These are phyloP conservation scores for Bisporella sp. DNA, from an alignment of 2,329 filamentous ascomycete species.

Conservation along the genomic window DNA sequence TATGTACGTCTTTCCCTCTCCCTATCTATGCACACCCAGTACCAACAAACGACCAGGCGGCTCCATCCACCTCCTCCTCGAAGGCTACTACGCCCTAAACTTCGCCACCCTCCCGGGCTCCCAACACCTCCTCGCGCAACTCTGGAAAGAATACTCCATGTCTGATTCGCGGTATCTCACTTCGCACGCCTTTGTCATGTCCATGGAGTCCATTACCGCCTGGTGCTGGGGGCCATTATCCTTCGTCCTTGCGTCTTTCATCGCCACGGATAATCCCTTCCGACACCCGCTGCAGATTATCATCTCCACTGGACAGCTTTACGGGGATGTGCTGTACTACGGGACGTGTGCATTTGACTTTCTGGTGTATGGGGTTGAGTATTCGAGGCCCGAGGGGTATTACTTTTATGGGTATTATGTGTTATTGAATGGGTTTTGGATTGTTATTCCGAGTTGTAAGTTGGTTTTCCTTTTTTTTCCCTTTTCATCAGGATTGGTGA, in stretches of 20 bases:
- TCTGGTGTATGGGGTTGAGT: conserved; percentile 37
- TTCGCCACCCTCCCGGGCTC: conserved; percentile 33
- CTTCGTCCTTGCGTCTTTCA: conserved; percentile 39
- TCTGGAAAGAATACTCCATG: conserved; percentile 52
- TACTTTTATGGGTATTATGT: conserved; percentile 61
- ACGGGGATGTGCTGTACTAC: conserved; percentile 58
- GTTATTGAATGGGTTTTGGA: conserved; percentile 57
- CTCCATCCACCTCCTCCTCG: too few species aligned
- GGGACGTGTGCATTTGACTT: conserved; percentile 47
- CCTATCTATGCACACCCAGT: too few species aligned
- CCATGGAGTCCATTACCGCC: conserved; percentile 48
- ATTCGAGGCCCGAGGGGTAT: conserved; percentile 50
- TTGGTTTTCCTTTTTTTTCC: too few species aligned
- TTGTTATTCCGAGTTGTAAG: conserved; percentile 46
- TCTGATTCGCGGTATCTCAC: conserved; percentile 50
- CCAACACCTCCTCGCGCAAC: conserved; percentile 41
- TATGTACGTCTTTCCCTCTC: too few species aligned
- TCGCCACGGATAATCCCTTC: conserved; percentile 34
- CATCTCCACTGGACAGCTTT: conserved; percentile 29
- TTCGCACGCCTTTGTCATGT: conserved; percentile 43
- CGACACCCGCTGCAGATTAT: conserved; percentile 44
- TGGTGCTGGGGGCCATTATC: conserved; percentile 52
- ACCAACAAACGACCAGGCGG: too few species aligned
- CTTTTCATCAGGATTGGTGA: too few species aligned
- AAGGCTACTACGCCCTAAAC: conserved; percentile 42